These are phyloP conservation scores for Solanum appendiculatum DNA, from an alignment of 257 asterid species.

Conservation along the genomic window DNA sequence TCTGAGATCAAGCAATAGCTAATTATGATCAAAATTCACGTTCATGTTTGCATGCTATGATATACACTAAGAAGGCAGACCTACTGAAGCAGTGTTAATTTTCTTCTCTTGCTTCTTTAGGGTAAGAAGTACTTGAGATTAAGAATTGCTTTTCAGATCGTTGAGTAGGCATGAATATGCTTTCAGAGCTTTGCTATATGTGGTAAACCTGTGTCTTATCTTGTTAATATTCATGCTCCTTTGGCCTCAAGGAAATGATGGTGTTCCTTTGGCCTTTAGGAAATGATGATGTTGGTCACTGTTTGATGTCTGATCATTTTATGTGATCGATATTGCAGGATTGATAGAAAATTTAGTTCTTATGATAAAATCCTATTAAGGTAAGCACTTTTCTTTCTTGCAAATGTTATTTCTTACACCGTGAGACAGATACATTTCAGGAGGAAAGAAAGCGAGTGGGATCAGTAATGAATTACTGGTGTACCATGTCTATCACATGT, in stretches of 20 bases:
- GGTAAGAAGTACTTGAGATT: neutral
- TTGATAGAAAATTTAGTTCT: neutral
- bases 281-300: neutral
- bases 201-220: neutral
- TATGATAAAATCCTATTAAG: neutral
- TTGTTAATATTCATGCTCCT: neutral
- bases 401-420: neutral
- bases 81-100: neutral
- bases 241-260: neutral
- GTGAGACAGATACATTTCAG: neutral
- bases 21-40: neutral
- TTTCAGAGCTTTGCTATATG: neutral
- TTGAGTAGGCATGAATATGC: neutral
- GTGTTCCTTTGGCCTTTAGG: neutral
- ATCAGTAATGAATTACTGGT: too few relatives aligned
- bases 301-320: neutral
- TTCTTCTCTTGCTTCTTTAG: neutral
- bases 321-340: constrained; percentile 2
- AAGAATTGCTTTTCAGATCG: neutral
- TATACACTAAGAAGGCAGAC: neutral
- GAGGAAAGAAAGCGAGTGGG: neutral
- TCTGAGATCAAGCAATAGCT: neutral
- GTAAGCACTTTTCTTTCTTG: neutral
- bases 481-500: neutral
- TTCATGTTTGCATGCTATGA: neutral